Conservation (phyloP, 116 monocot genomes). For the Zostera marina region DNA sequence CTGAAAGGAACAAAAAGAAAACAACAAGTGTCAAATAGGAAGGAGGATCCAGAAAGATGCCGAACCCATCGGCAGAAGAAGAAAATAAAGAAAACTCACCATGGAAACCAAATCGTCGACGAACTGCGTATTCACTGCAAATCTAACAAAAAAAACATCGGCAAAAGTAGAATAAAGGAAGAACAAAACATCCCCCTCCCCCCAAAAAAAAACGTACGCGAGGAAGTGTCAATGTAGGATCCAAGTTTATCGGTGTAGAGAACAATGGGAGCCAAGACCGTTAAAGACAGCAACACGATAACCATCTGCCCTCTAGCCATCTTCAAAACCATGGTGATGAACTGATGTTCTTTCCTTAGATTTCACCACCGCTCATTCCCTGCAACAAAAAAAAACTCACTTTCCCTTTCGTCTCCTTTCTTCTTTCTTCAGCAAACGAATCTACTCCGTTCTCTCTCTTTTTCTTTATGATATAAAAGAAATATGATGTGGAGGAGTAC, state of each 20-base stretch:
- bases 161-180: not conserved
- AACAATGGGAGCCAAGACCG: constrained; percentile 46
- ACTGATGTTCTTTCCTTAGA: not conserved
- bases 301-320: constrained; percentile 38
- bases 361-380: not conserved
- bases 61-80: not conserved
- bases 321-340: not conserved
- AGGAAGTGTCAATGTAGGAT: constrained; percentile 13
- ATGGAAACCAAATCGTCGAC: constrained; percentile 21
- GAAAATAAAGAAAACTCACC: constrained; percentile 15
- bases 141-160: constrained; percentile 7
- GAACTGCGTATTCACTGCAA: constrained; percentile 30
- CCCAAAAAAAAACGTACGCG: constrained; percentile 20
- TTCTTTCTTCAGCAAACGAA: constrained; percentile 2
- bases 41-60: not conserved
- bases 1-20: constrained; percentile 12
- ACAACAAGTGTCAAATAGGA: constrained; percentile 2
- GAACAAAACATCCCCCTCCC: not conserved
- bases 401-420: not conserved
- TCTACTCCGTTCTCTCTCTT: not conserved
- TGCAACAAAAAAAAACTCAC: not conserved
- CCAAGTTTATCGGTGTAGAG: constrained; percentile 45
- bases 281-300: constrained; percentile 32
- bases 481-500: no score
- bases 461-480: not conserved